phyloP scores from a whole-genome alignment of 2,329 filamentous ascomycete species.

The Ceratocystis harringtonii region DNA sequence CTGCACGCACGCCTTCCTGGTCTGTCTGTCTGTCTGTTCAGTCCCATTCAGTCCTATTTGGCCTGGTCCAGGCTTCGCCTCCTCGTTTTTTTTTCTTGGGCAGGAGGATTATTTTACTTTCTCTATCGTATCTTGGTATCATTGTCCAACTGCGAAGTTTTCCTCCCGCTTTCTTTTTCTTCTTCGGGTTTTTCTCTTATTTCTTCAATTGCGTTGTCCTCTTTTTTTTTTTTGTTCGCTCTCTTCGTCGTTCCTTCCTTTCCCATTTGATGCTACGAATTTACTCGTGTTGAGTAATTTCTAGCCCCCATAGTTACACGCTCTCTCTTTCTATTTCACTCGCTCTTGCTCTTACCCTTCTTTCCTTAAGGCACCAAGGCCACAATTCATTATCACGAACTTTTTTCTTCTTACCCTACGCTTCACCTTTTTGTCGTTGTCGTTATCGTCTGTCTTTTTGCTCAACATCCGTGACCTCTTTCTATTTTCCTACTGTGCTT shows the following conservation, averaged over 20 bases:
- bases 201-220: background rate
- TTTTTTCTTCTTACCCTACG: background rate
- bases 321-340: background rate
- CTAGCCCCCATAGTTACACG: background rate
- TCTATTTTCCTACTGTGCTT: background rate
- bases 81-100: background rate
- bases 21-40: background rate
- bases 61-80: slow-evolving; percentile 1
- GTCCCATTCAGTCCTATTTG: background rate
- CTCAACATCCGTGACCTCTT: background rate
- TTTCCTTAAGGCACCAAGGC: background rate
- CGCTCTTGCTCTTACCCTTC: background rate
- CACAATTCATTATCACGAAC: background rate
- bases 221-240: background rate
- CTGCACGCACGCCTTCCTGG: background rate
- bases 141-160: background rate
- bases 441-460: background rate
- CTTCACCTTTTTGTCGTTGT: background rate
- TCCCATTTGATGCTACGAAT: background rate
- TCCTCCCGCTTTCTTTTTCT: background rate
- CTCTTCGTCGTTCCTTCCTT: background rate
- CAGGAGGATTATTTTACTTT: background rate
- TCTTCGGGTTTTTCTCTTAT: background rate
- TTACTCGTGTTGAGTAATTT: no score
- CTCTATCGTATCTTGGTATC: background rate